Evolutionary conservation across 768 basidiomycete genomes (phyloP).

Genomic region (Pulveroboletus sp.): DNA sequence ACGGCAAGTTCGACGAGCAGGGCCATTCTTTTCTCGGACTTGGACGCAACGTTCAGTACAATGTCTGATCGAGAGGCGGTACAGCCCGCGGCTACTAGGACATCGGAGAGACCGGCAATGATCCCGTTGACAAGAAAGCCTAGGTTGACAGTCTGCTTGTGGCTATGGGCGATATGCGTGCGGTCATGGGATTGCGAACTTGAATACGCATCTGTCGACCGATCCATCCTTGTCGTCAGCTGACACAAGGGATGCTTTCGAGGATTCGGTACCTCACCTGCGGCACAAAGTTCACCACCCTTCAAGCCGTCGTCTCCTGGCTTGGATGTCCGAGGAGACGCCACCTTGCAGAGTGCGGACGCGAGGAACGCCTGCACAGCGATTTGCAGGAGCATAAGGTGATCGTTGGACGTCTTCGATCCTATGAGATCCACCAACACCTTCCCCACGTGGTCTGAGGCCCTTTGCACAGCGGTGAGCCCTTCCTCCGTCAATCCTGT

Average conservation of each 20-base stretch:
- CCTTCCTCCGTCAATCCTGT: slow-evolving; percentile 1
- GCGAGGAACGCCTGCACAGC: slow-evolving; percentile 8
- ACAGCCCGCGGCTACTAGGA: slow-evolving; percentile 6
- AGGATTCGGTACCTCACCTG: neutral
- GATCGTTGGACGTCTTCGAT: neutral
- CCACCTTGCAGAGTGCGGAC: neutral
- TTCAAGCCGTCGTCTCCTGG: slow-evolving; percentile 1
- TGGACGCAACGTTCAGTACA: neutral
- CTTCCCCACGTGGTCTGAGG: neutral
- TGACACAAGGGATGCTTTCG: neutral
- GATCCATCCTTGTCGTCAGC: neutral
- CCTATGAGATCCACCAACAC: neutral
- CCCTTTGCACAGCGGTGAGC: neutral
- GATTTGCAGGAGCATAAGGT: slow-evolving; percentile 9
- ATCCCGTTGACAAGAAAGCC: neutral
- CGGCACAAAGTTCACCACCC: slow-evolving; percentile 1
- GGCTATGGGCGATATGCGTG: neutral
- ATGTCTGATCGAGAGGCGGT: neutral
- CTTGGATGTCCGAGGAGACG: slow-evolving; percentile 6
- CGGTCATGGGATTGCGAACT: slow-evolving; percentile 9
- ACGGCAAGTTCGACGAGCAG: slow-evolving; percentile 9
- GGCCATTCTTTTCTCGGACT: slow-evolving; percentile 4
- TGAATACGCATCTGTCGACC: slow-evolving; percentile 9
- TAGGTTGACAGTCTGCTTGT: neutral
- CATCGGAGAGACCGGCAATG: slow-evolving; percentile 1